Percentiles rank a stretch among this genome's conserved stretches.
Conservation (phyloP, 1,284 basidiomycete genomes). For the Peniophora sp. region DNA sequence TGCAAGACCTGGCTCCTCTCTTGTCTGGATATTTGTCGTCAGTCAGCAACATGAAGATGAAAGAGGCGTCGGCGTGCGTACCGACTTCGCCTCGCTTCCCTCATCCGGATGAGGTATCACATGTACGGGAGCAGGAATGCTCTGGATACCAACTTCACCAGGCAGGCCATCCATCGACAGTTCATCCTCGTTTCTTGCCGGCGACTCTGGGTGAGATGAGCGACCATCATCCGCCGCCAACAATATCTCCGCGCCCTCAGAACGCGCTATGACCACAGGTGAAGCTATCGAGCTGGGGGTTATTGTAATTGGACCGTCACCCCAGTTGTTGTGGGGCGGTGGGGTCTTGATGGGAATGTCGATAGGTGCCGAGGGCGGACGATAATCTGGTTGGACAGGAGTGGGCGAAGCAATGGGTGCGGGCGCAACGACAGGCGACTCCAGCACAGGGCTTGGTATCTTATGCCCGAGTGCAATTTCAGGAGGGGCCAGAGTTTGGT, state of each 20-base stretch:
- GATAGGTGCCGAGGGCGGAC: conserved; percentile 6
- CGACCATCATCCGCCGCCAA: conserved; percentile 1
- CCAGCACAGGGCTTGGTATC: conserved; percentile 43
- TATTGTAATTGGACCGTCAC: neutral
- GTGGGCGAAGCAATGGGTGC: conserved; percentile 7
- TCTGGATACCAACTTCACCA: conserved; percentile 4
- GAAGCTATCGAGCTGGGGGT: neutral
- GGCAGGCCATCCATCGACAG: no score
- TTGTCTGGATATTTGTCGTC: no score
- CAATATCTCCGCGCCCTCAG: neutral
- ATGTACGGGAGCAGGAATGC: conserved; percentile 5
- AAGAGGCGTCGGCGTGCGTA: no score
- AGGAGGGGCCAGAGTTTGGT: conserved; percentile 10
- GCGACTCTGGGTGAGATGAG: conserved; percentile 3
- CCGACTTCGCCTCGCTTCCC: no score
- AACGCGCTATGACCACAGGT: neutral
- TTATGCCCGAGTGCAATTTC: conserved; percentile 7
- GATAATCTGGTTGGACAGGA: no score
- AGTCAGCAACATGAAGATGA: no score
- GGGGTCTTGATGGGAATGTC: conserved; percentile 5
- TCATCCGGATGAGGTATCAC: neutral
- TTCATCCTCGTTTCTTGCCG: conserved; percentile 1
- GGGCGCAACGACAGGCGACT: conserved; percentile 42
- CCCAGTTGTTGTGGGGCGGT: conserved; percentile 3
- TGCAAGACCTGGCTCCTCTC: no score